phyloP scores from a whole-genome alignment of 1,284 basidiomycete species.

The Gomphus sp. region DNA sequence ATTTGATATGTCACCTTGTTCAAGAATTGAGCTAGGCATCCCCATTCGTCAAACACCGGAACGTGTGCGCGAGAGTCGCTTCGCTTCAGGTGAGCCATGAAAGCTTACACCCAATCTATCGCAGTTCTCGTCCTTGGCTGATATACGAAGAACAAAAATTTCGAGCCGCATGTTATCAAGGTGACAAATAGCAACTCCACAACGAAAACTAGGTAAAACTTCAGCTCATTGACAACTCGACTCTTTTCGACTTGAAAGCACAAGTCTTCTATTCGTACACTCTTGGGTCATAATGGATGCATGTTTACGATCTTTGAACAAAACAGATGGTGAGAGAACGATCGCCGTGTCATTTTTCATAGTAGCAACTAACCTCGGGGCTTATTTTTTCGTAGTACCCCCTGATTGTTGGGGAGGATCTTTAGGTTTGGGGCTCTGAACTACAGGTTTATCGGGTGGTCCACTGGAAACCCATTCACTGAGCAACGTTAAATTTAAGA shows the following conservation, averaged over 20 bases:
- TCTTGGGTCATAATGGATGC: not conserved
- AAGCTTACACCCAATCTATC: no score
- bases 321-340: not conserved
- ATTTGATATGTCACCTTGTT: no score
- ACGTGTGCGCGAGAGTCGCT: no score
- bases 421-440: not conserved
- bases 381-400: not conserved
- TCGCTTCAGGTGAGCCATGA: no score
- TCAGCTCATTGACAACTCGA: no score
- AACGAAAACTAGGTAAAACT: no score
- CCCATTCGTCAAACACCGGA: no score
- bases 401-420: not conserved
- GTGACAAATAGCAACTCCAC: not conserved
- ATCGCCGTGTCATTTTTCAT: not conserved
- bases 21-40: no score
- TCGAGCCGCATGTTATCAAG: not conserved
- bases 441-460: not conserved
- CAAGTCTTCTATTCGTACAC: not conserved
- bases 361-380: not conserved
- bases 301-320: not conserved
- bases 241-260: not conserved
- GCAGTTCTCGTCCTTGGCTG: no score
- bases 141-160: no score
- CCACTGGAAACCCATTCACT: not conserved
- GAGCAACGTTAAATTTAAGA: not conserved